Conservation (phyloP, 371 early-diverging fungal species). For the Mortierella sp. region DNA sequence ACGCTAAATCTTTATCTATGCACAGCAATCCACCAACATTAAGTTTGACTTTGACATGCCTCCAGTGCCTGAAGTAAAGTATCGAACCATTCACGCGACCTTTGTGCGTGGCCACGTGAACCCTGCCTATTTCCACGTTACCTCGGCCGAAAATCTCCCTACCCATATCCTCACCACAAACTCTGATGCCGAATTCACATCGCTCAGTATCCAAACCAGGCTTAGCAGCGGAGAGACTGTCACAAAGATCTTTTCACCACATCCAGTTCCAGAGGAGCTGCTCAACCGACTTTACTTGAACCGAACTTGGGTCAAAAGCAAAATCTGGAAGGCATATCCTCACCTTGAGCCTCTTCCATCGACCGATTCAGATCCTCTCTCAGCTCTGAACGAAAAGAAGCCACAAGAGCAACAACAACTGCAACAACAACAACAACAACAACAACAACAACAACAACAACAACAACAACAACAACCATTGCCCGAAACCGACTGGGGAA, state of each 20-base stretch:
- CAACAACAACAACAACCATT: constrained; percentile 9
- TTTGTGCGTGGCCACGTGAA: constrained; percentile 70
- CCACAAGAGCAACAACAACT: not conserved
- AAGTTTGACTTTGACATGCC: constrained; percentile 55
- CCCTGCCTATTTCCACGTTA: constrained; percentile 65
- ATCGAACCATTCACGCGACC: constrained; percentile 74
- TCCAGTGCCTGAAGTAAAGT: constrained; percentile 53
- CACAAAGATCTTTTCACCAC: constrained; percentile 69
- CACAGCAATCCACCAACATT: constrained; percentile 47
- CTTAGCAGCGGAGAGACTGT: constrained; percentile 67
- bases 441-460: constrained; percentile 1
- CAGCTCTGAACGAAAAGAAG: not conserved
- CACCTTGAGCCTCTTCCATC: constrained; percentile 59
- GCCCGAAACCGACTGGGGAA: constrained; percentile 28
- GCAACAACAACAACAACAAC: constrained; percentile 10
- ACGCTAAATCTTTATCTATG: not conserved
- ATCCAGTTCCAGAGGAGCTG: constrained; percentile 55
- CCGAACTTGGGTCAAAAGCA: constrained; percentile 67
- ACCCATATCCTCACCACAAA: constrained; percentile 68
- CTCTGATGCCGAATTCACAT: constrained; percentile 61
- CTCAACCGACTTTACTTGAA: constrained; percentile 62
- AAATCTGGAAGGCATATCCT: constrained; percentile 80
- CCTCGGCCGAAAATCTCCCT: constrained; percentile 59
- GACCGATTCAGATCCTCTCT: not conserved
- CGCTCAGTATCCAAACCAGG: constrained; percentile 60